Percentiles rank a stretch among this genome's conserved stretches.
Conservation (phyloP, 2,329 filamentous ascomycete genomes). For the Pseudohalonectria lignicola region DNA sequence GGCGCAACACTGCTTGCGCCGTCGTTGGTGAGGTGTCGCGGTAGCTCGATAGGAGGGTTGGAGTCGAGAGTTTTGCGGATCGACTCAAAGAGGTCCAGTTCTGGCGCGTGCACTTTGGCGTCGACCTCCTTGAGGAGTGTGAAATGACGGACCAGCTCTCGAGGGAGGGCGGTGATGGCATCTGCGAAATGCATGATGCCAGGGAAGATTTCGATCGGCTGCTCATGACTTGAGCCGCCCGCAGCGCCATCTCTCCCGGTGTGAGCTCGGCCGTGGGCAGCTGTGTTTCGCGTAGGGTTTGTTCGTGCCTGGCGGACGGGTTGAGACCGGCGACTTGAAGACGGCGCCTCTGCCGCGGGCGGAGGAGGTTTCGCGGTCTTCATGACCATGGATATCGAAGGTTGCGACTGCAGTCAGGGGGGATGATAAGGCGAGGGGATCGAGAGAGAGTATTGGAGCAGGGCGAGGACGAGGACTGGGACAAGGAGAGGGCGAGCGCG, state of each 20-base stretch:
- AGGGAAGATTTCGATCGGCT: conserved; percentile 56
- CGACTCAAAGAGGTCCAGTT: conserved; percentile 69
- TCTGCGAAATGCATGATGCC: conserved; percentile 73
- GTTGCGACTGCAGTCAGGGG: too few relatives aligned
- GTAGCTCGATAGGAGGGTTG: conserved; percentile 34
- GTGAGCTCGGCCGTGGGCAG: conserved; percentile 22
- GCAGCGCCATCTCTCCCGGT: conserved; percentile 22
- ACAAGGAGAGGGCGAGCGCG: too few relatives aligned
- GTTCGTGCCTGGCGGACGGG: conserved; percentile 22
- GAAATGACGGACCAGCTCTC: conserved; percentile 91
- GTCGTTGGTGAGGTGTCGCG: conserved; percentile 29
- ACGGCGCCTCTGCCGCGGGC: conserved; percentile 23
- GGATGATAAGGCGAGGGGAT: not conserved
- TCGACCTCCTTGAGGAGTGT: conserved; percentile 96
- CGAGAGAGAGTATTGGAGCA: too few relatives aligned
- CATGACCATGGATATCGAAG: conserved; percentile 34
- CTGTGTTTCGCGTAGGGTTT: conserved; percentile 48
- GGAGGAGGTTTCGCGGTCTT: conserved; percentile 40
- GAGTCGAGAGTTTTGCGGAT: conserved; percentile 52
- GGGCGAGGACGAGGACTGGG: too few relatives aligned
- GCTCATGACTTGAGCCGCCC: conserved; percentile 33
- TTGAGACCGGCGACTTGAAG: conserved; percentile 25
- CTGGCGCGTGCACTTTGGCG: conserved; percentile 85
- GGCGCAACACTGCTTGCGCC: conserved; percentile 28
- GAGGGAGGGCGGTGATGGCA: conserved; percentile 81